A percentile compares a stretch with the other conserved stretches of the same genome.
Evolutionary conservation across 2,329 filamentous ascomycete genomes (phyloP).

Genomic region (Dothideomycetidae sp.): DNA sequence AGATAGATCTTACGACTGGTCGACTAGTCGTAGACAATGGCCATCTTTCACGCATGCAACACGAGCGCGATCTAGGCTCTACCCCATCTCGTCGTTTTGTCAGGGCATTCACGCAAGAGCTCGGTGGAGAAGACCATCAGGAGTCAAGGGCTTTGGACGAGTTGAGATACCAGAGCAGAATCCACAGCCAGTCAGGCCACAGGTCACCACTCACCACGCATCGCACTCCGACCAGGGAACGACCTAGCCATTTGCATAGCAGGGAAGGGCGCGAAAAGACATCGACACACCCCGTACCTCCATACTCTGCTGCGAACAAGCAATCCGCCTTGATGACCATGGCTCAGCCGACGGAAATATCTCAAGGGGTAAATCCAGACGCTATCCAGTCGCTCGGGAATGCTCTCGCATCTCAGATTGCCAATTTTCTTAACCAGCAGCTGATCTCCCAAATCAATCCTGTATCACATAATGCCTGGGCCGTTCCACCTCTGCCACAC

Average conservation of each 20-base stretch:
- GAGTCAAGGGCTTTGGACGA: conserved; percentile 16
- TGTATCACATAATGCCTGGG: conserved; percentile 16
- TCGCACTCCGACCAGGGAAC: too few species aligned
- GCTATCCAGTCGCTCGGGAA: conserved; percentile 22
- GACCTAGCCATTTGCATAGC: conserved; percentile 8
- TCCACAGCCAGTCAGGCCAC: too few species aligned
- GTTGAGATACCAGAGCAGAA: conserved; percentile 26
- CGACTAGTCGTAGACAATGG: conserved; percentile 83
- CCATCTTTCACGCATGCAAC: conserved; percentile 52
- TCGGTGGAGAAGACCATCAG: conserved; percentile 20
- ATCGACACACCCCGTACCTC: conserved; percentile 4
- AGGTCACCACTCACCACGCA: too few species aligned
- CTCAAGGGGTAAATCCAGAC: conserved; percentile 13
- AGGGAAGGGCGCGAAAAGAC: conserved; percentile 6
- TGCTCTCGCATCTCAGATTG: conserved; percentile 23
- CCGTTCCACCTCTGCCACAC: conserved; percentile 4
- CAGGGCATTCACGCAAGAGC: conserved; percentile 18
- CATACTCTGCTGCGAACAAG: background rate
- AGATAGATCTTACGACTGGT: conserved; percentile 73
- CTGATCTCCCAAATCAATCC: conserved; percentile 16
- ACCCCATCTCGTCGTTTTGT: conserved; percentile 19
- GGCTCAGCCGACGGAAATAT: background rate
- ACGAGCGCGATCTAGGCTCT: conserved; percentile 38
- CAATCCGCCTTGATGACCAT: background rate
- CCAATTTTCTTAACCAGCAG: conserved; percentile 17